These are phyloP conservation scores for Fomitopsis schrenkii DNA, from an alignment of 1,284 basidiomycete species.

Conservation along the genomic window DNA sequence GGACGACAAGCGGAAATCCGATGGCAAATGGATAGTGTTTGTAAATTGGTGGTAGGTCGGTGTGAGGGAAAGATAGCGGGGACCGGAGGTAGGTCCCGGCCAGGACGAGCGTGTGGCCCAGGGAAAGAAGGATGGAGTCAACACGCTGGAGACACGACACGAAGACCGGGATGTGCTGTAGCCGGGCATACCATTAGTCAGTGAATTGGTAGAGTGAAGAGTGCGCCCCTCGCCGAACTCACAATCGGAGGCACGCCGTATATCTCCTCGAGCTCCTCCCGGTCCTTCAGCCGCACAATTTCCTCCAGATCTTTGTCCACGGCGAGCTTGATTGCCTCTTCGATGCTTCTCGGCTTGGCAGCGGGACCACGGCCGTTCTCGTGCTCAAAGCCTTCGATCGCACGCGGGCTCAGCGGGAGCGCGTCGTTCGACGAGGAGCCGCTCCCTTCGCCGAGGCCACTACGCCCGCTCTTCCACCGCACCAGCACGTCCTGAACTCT, in stretches of 20 bases:
- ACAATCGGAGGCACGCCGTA: conserved; percentile 74
- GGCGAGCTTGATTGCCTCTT: conserved; percentile 29
- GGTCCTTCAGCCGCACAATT: conserved; percentile 52
- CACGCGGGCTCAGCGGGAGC: conserved; percentile 23
- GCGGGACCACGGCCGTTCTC: neutral
- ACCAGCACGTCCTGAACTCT: conserved; percentile 32
- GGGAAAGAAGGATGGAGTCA: conserved; percentile 62
- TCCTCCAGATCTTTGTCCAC: conserved; percentile 63
- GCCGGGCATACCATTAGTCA: neutral
- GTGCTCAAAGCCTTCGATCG: conserved; percentile 1
- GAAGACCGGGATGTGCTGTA: conserved; percentile 69
- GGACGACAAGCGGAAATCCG: conserved; percentile 44
- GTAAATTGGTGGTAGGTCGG: conserved; percentile 12
- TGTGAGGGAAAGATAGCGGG: conserved; percentile 22
- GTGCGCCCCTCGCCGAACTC: conserved; percentile 24
- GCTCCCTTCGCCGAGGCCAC: conserved; percentile 11
- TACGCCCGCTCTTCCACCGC: conserved; percentile 13
- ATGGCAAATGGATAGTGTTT: conserved; percentile 35
- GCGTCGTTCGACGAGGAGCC: conserved; percentile 13
- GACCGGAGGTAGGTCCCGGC: conserved; percentile 57
- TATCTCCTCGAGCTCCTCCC: conserved; percentile 71
- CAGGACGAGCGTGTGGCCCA: conserved; percentile 63
- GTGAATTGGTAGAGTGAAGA: neutral
- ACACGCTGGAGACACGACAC: conserved; percentile 69
- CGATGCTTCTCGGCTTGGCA: conserved; percentile 14